phyloP scores from a whole-genome alignment of 1,284 basidiomycete species.

The Schizopora paradoxa region DNA sequence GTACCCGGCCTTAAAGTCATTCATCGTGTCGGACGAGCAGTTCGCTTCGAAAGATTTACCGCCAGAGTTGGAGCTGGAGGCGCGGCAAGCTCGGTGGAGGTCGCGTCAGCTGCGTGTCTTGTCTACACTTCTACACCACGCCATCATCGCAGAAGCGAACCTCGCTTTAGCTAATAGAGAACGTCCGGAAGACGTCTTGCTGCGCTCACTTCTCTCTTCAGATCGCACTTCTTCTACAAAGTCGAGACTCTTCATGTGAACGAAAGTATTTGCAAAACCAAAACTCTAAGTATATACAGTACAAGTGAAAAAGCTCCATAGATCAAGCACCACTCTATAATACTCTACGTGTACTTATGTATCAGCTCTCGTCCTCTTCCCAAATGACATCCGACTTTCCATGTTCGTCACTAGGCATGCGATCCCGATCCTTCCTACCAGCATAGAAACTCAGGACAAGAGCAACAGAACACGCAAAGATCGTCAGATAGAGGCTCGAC shows the following conservation, averaged over 20 bases:
- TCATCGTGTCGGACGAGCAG: background rate
- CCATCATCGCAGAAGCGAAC: too few relatives aligned
- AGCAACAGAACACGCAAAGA: slow-evolving; percentile 40
- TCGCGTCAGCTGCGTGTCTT: background rate
- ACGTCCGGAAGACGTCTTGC: background rate
- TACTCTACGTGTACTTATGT: background rate
- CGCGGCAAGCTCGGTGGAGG: too few relatives aligned
- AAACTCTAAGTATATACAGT: background rate
- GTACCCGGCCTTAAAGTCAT: background rate
- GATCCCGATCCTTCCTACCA: slow-evolving; percentile 41
- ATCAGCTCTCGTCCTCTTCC: slow-evolving; percentile 13
- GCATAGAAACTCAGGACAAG: slow-evolving; percentile 45
- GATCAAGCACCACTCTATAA: background rate
- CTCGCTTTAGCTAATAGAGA: too few relatives aligned
- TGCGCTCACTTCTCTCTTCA: background rate
- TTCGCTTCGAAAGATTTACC: too few relatives aligned
- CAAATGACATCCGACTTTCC: slow-evolving; percentile 9
- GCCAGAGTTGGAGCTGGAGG: too few relatives aligned
- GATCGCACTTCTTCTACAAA: too few relatives aligned
- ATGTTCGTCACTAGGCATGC: slow-evolving; percentile 15
- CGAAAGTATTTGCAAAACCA: background rate
- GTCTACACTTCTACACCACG: background rate
- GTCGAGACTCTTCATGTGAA: background rate
- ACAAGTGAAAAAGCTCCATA: background rate
- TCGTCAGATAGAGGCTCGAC: slow-evolving; percentile 45